Base-by-base conservation (phyloP, 2,329 filamentous ascomycete genomes). In the Talaromyces funiculosus region DNA sequence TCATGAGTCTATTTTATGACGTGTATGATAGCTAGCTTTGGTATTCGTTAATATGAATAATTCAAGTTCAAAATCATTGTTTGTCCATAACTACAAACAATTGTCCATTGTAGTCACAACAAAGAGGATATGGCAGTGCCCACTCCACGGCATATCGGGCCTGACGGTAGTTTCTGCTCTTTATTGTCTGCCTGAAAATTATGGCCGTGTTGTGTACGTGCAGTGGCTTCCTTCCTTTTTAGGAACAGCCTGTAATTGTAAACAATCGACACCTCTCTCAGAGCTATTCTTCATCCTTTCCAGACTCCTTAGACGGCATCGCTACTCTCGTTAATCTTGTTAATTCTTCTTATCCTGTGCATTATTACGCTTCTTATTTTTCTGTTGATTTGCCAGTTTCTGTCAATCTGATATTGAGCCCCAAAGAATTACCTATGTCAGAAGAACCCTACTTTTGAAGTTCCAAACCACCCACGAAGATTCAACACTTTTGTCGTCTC, bases 151-250 rank as follows among this genome's bases (percentile, higher is more conserved):
- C 18, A 10, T 18, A 49, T 31, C n/a, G 20, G 42, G 12, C 20
- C 24, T 5, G 37, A 7, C 10, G 24, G 40, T 4, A 43, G 1
- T 37, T 24, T 26, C 40, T 37, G 37, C 10, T 18, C 38, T 35
- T 24, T 10, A 43, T 24, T 47, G 20, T 26, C 9, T 49, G 38
- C 54, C 38, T 45, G 38, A 43, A 33, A 57, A 37, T 8, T 47
- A 38, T 26, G 43, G 38, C 38, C 3, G 8, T 38, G 22, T 54
- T 35, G 10, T 22, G 3, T 14, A n/a, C n/a, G 40, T 12, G 38
- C 29, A n/a, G 55, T 35, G 31, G 42, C 42, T 45, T 45, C 55
- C 57, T 53, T 53, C 45, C 57, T 31, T 12, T 59, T 59, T 53
- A 4, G 45, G 57, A 59, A 38, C 31, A n/a, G 14, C 16, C 24